Base-by-base conservation (phyloP, 2,329 filamentous ascomycete genomes). In the Colletotrichum sp. region DNA sequence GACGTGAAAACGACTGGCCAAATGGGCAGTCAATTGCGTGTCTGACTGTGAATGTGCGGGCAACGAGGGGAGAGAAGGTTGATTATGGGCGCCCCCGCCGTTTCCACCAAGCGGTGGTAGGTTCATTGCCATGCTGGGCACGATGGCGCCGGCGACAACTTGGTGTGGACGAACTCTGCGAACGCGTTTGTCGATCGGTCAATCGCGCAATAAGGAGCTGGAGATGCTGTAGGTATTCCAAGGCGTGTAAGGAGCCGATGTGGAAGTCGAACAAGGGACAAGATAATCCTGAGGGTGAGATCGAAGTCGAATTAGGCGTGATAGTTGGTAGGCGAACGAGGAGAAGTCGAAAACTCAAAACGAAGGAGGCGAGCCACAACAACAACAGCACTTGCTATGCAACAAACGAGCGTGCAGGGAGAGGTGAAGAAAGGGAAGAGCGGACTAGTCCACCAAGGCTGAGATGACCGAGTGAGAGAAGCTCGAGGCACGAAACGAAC, bases 1-100 rank as follows among this genome's bases (percentile, higher is more conserved):
- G 69, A 97, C 94, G 87, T 99, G 97, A 85, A 98, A 99, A 70
- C 96, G 95, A 84, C 91, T 95, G 80, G 94, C 95, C 77, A 97
- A 91, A 84, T 96, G 95, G 68, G 94, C 94, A 5, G 94, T 97
- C 79, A 96, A 88, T 81, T 95, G 93, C 61, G 93, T 94, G 81
- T 95, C 94, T 79, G 92, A 93, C 85, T 96, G 93, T 67, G 93
- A 90, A 88, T 96, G 97, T 77, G 94, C 92, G 64, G 97, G 96
- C 79, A 99, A 89, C 77, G 95, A 93, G 26, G 96, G 96, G 80
- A 99, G 89, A 76, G 96, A 98, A 73, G 95, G 91, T 86, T 98
- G 95, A 77, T 90, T 95, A 87, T 93, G 95, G 86, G 91, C 90
- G 76, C 91, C 91, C 84, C 89, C 90, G 82, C 83, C 83, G 82